Conservation (phyloP, 768 basidiomycete genomes). For the Boletus pseudopeckii region DNA sequence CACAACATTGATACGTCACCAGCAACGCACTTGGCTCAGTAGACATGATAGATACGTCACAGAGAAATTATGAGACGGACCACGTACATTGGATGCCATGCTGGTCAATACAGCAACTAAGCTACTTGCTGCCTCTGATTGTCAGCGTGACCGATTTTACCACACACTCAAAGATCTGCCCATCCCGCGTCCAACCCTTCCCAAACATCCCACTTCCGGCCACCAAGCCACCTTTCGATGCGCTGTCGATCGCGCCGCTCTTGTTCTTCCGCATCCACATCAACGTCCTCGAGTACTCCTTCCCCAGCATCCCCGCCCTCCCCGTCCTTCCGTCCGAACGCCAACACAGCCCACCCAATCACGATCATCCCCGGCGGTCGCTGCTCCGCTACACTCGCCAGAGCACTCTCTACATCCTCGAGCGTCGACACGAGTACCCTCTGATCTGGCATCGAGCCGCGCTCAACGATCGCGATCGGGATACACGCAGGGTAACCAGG, state of each 20-base stretch:
- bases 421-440: constrained; percentile 79
- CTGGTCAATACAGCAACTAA: too few species aligned
- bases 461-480: constrained; percentile 92
- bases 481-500: constrained; percentile 65
- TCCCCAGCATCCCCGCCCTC: constrained; percentile 58
- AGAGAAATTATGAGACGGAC: background rate
- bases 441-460: constrained; percentile 94
- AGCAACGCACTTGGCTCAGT: too few species aligned
- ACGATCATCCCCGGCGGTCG: constrained; percentile 96
- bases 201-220: constrained; percentile 53
- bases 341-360: constrained; percentile 86
- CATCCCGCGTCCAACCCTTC: constrained; percentile 58
- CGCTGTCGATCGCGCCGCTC: constrained; percentile 36
- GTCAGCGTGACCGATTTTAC: background rate
- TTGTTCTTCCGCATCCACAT: constrained; percentile 19
- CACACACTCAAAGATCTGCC: constrained; percentile 23
- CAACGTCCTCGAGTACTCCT: constrained; percentile 61
- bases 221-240: constrained; percentile 57
- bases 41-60: too few species aligned
- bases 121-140: background rate
- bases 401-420: constrained; percentile 59
- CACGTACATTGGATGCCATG: background rate
- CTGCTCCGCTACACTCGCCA: constrained; percentile 79
- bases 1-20: background rate
- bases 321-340: constrained; percentile 39